phyloP scores from a whole-genome alignment of 2,329 filamentous ascomycete genomes.

The Pseudovirgaria hyperparasitica region DNA sequence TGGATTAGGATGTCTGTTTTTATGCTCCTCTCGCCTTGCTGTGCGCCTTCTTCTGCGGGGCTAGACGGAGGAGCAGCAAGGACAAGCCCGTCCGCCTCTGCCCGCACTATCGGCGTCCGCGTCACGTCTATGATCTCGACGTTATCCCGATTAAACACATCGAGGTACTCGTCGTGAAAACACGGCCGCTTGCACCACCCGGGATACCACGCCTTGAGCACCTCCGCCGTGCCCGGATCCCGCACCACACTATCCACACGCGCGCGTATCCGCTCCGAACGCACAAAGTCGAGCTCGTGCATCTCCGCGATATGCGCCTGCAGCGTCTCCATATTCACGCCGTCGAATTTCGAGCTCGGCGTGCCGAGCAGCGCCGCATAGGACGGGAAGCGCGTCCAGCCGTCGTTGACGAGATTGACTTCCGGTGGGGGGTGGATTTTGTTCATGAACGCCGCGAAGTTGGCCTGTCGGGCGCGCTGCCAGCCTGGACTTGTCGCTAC shows the following conservation, averaged over 20 bases:
- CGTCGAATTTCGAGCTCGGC: constrained; percentile 16
- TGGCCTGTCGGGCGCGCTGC: constrained; percentile 34
- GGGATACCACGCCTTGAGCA: constrained; percentile 47
- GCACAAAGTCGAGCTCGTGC: constrained; percentile 28
- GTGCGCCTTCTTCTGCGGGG: constrained; percentile 34
- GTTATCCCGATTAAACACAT: constrained; percentile 44
- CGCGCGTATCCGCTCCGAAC: constrained; percentile 33
- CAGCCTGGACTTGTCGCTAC: constrained; percentile 31
- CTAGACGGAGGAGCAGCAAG: no score
- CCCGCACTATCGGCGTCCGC: constrained; percentile 43
- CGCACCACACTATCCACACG: constrained; percentile 40
- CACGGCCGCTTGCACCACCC: constrained; percentile 51
- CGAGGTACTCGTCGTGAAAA: constrained; percentile 48
- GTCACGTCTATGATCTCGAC: constrained; percentile 51
- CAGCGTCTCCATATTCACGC: constrained; percentile 23
- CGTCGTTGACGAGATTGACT: constrained; percentile 36
- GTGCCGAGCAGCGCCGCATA: constrained; percentile 16
- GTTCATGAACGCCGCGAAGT: constrained; percentile 29
- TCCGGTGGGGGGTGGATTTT: constrained; percentile 17
- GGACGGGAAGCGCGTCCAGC: constrained; percentile 27
- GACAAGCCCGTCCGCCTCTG: no score
- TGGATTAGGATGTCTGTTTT: constrained; percentile 32
- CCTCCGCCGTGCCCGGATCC: constrained; percentile 37
- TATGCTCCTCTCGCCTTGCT: constrained; percentile 34
- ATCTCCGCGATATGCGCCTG: constrained; percentile 21